These are phyloP conservation scores for Auriculariales sp. DNA, from an alignment of 768 basidiomycete species.

Conservation along the genomic window DNA sequence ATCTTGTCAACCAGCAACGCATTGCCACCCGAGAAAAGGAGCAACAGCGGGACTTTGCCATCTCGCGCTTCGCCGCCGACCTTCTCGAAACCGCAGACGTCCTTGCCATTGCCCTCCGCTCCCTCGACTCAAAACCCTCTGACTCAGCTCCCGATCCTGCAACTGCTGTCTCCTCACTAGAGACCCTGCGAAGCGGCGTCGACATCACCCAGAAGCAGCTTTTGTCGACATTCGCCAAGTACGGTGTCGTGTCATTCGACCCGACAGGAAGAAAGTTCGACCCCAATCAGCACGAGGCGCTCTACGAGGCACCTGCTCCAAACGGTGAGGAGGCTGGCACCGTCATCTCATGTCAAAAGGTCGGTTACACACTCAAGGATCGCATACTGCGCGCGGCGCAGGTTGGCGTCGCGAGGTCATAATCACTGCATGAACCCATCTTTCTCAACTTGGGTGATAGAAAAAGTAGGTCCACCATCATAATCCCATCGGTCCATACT, in stretches of 20 bases:
- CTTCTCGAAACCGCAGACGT: conserved; percentile 86
- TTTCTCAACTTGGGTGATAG: too few relatives aligned
- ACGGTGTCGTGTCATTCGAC: conserved; percentile 84
- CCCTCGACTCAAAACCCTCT: conserved; percentile 44
- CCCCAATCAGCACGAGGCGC: conserved; percentile 88
- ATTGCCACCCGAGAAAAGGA: conserved; percentile 84
- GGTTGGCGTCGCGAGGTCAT: conserved; percentile 75
- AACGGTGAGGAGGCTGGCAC: conserved; percentile 83
- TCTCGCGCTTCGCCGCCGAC: conserved; percentile 81
- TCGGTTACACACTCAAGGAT: conserved; percentile 89
- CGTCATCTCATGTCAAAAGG: conserved; percentile 81
- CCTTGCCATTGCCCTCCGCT: conserved; percentile 68
- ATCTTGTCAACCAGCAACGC: conserved; percentile 89
- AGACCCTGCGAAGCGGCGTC: conserved; percentile 66
- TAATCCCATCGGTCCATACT: too few relatives aligned
- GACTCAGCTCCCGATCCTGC: conserved; percentile 18
- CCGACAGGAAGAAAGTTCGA: conserved; percentile 88
- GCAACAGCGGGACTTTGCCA: conserved; percentile 86
- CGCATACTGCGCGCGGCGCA: conserved; percentile 87
- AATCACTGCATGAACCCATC: too few relatives aligned
- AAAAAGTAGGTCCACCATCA: too few relatives aligned
- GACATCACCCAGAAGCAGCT: conserved; percentile 84
- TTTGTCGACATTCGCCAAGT: conserved; percentile 79
- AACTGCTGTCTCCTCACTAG: conserved; percentile 20
- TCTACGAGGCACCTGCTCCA: conserved; percentile 74